phyloP scores from a whole-genome alignment of 2,329 filamentous ascomycete genomes.

The Thyridium curvatum region DNA sequence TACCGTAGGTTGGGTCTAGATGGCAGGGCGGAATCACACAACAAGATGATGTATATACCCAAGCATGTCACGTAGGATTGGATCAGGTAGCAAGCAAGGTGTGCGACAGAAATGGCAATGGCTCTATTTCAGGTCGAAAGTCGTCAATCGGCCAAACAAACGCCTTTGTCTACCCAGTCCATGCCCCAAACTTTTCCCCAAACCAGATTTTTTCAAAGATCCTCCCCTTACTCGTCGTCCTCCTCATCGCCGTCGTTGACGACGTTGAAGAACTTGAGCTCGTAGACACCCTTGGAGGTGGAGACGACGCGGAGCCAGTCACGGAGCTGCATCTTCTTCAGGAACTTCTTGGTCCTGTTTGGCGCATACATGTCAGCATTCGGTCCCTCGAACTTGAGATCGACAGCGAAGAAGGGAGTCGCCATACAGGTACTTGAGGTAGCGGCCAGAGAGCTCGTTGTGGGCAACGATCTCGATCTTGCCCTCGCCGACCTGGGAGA shows the following conservation, averaged over 20 bases:
- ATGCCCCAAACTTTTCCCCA: background rate
- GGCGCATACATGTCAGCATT: slow-evolving; percentile 13
- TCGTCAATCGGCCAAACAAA: slow-evolving; percentile 5
- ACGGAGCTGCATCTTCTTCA: slow-evolving; percentile 99
- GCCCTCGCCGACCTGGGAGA: slow-evolving; percentile 88
- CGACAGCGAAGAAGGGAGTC: background rate
- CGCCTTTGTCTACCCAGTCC: slow-evolving; percentile 3
- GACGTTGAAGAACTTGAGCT: slow-evolving; percentile 99
- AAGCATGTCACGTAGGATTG: background rate
- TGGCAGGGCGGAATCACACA: background rate
- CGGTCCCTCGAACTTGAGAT: background rate
- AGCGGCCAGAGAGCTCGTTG: slow-evolving; percentile 96
- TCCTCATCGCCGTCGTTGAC: slow-evolving; percentile 97
- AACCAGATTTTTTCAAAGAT: background rate
- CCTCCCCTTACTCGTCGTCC: slow-evolving; percentile 81
- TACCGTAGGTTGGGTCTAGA: slow-evolving; percentile 31
- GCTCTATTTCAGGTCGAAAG: background rate
- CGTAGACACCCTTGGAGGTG: slow-evolving; percentile 96
- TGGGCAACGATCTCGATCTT: slow-evolving; percentile 98
- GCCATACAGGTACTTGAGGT: slow-evolving; percentile 98
- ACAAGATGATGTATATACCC: background rate
- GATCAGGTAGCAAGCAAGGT: background rate
- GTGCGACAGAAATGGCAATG: background rate
- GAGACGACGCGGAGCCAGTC: slow-evolving; percentile 99
- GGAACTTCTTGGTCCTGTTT: slow-evolving; percentile 97